Evolutionary conservation across 1,284 basidiomycete genomes (phyloP), one percentile per base, ranked within the genome.

Genomic region (Cystobasidium sp.): DNA sequence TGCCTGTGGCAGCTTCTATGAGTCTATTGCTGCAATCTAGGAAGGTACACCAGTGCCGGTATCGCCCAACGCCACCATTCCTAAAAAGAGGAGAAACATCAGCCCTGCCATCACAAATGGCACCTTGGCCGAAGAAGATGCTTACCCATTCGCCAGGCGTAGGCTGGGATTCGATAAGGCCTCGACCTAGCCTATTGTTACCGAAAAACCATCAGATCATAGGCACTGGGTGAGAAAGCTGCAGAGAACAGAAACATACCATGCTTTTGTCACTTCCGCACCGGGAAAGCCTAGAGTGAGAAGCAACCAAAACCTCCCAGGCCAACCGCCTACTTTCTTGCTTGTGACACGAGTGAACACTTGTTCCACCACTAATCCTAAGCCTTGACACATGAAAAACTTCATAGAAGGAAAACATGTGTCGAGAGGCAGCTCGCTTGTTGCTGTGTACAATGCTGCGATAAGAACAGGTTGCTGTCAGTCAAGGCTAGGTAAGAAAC

Each of bases 1-100:
- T 31, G 5, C 31, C 31, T 31, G 31, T 31, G 5, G 31, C 31
- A 31, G 2, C 31, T 31, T 31, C 31, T 31, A 31, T 5, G 5
- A 31, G 31, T 31, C 31, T 31, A 31, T 31, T 31, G 31, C 53
- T 53, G 46, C 31, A 72, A 46, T 39, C 70, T 55, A n/a, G 70
- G 70, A n/a, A 73, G 49, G 37, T 73, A 73, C 8, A 63, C 49
- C 16, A 73, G 43, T 9, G 62, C 47, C 4, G 70, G 70, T 20
- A 73, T 56, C 51, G 53, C 22, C 52, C 62, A 73, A 22, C 70
- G 31, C 70, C 70, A 73, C 70, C 70, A 73, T 73, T 73, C 70
- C 69, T 71, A 37, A 8, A 67, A 9, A 12, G 53, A 24, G 6
- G 14, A 37, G 10, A 3, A 56, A 56, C 3, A 9, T 56, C 24